Evolutionary conservation across 768 basidiomycete genomes (phyloP).

Genomic region (Pisolithus tinctorius): DNA sequence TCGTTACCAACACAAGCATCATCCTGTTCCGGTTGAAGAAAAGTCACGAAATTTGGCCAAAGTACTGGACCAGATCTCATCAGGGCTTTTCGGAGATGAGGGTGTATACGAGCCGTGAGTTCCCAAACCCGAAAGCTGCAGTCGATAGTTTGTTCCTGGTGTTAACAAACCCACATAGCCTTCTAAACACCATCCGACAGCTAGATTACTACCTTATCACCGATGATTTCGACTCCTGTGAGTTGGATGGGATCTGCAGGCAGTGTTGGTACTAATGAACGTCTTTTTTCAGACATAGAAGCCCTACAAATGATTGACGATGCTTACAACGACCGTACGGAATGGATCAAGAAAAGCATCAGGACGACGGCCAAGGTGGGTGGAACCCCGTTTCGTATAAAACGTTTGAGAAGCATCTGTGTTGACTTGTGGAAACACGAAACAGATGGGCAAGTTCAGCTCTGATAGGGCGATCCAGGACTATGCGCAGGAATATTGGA

Average conservation of each 20-base stretch:
- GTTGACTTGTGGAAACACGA: conserved; percentile 26
- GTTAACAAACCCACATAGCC: conserved; percentile 28
- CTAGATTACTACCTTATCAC: conserved; percentile 76
- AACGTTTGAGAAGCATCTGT: conserved; percentile 64
- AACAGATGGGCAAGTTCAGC: conserved; percentile 93
- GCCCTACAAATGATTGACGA: conserved; percentile 85
- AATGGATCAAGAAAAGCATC: conserved; percentile 92
- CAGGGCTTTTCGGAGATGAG: conserved; percentile 76
- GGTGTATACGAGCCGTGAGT: conserved; percentile 80
- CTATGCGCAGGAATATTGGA: conserved; percentile 88
- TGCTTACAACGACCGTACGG: conserved; percentile 73
- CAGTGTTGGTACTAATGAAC: neutral
- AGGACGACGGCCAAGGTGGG: conserved; percentile 67
- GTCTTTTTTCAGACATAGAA: conserved; percentile 51
- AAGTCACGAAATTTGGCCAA: conserved; percentile 78
- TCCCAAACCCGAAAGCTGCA: conserved; percentile 8
- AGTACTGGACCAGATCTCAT: conserved; percentile 70
- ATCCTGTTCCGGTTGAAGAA: conserved; percentile 71
- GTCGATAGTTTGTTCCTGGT: conserved; percentile 11
- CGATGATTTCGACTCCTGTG: conserved; percentile 93
- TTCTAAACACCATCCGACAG: conserved; percentile 71
- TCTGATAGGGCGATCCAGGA: conserved; percentile 89
- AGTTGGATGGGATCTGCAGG: conserved; percentile 18
- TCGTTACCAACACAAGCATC: conserved; percentile 80
- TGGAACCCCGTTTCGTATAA: conserved; percentile 1